Evolutionary conservation across 306 rosid species (phyloP).

Genomic region (Leucaena leucocephala): DNA sequence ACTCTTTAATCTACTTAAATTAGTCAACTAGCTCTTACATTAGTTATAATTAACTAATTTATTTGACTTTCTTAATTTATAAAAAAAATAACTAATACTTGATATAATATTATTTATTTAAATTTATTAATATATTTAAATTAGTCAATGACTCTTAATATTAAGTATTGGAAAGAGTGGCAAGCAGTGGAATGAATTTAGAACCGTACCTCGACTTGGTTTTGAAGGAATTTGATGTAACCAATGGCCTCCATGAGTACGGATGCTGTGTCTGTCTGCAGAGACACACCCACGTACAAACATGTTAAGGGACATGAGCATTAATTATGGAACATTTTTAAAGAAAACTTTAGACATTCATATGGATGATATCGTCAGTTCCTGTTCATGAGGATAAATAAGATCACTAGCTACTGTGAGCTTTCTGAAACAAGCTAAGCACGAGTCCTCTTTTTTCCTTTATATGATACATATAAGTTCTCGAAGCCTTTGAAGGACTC

Average conservation of each 20-base stretch:
- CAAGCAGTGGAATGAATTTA: background rate
- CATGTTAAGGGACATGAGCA: background rate
- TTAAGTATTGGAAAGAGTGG: no score
- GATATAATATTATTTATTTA: no score
- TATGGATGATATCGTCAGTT: background rate
- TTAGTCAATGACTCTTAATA: no score
- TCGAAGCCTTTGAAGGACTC: background rate
- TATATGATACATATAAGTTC: background rate
- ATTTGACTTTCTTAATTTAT: no score
- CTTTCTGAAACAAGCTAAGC: background rate
- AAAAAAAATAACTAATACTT: no score
- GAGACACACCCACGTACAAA: background rate
- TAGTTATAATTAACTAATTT: no score
- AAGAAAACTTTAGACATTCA: background rate
- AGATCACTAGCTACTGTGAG: background rate
- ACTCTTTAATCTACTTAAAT: no score
- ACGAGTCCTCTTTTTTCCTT: background rate
- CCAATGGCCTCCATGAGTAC: constrained; percentile 54
- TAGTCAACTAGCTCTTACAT: no score
- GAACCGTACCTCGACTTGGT: constrained; percentile 86
- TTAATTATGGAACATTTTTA: background rate
- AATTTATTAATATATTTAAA: no score
- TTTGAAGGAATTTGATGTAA: constrained; percentile 77
- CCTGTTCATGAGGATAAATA: background rate
- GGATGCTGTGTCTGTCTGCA: constrained; percentile 34